Conservation (phyloP, 495 filamentous ascomycete species). For the Chaetomium tenue region DNA sequence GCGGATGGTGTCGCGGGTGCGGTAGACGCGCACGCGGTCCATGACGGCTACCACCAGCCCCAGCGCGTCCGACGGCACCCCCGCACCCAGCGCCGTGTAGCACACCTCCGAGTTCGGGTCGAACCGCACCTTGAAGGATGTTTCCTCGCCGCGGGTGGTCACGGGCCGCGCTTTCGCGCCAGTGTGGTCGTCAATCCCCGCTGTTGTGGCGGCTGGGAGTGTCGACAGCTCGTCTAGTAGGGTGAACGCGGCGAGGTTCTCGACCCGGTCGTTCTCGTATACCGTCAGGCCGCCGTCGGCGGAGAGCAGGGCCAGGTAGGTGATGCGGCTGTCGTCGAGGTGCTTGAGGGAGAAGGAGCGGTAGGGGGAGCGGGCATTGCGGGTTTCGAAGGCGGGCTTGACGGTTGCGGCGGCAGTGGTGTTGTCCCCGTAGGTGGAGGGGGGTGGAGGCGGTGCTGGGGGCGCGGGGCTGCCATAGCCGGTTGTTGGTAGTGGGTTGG, state of each 20-base stretch:
- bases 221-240: constrained; percentile 62
- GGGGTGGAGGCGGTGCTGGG: constrained; percentile 36
- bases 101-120: constrained; percentile 79
- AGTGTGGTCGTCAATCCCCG: neutral
- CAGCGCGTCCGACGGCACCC: constrained; percentile 68
- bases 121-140: constrained; percentile 78
- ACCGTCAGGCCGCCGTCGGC: constrained; percentile 75
- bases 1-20: constrained; percentile 61
- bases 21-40: constrained; percentile 74
- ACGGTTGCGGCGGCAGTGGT: neutral
- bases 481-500: constrained; percentile 1
- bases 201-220: constrained; percentile 30
- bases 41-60: constrained; percentile 81
- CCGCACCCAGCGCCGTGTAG: constrained; percentile 70
- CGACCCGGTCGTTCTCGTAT: constrained; percentile 83
- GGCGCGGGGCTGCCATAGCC: constrained; percentile 13
- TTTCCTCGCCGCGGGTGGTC: constrained; percentile 67
- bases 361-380: constrained; percentile 44
- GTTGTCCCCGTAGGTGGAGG: constrained; percentile 39
- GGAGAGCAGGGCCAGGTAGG: constrained; percentile 79
- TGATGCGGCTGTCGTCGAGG: constrained; percentile 61
- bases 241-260: constrained; percentile 73
- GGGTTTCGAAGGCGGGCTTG: constrained; percentile 46
- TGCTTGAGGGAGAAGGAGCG: constrained; percentile 81
- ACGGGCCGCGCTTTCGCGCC: constrained; percentile 32